Evolutionary conservation across 2,329 filamentous ascomycete species (phyloP).

Genomic region (Neocucurbitaria cava): DNA sequence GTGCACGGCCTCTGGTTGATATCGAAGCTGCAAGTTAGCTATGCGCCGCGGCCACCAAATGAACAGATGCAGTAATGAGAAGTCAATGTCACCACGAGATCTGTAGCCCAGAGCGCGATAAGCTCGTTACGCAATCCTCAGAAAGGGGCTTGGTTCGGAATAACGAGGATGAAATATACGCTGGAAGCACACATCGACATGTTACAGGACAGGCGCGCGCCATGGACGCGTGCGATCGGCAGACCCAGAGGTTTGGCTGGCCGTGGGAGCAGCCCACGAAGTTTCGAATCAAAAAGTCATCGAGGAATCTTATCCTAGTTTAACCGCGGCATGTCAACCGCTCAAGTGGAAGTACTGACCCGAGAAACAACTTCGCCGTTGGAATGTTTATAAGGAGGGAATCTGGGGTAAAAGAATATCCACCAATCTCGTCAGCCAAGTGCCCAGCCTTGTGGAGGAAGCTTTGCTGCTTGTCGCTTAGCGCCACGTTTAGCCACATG

Average conservation of each 20-base stretch:
- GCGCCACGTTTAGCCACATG: conserved; percentile 25
- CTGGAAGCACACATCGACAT: not conserved
- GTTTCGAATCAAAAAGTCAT: not conserved
- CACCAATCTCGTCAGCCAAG: conserved; percentile 31
- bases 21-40: not conserved
- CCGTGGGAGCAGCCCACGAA: not conserved
- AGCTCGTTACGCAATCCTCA: not conserved
- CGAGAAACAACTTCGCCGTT: not conserved
- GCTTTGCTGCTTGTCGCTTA: conserved; percentile 23
- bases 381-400: conserved; percentile 1
- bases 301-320: not conserved
- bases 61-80: not conserved
- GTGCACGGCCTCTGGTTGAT: not conserved
- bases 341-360: not conserved
- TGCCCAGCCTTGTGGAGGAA: conserved; percentile 13
- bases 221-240: not conserved
- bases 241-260: not conserved
- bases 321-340: not conserved
- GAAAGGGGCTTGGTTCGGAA: not conserved
- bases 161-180: not conserved
- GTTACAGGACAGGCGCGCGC: not conserved
- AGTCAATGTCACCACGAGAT: not conserved
- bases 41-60: not conserved
- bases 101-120: not conserved
- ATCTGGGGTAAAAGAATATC: conserved; percentile 20